phyloP scores from a whole-genome alignment of 1,284 basidiomycete genomes.

The Heimioporus retisporus region DNA sequence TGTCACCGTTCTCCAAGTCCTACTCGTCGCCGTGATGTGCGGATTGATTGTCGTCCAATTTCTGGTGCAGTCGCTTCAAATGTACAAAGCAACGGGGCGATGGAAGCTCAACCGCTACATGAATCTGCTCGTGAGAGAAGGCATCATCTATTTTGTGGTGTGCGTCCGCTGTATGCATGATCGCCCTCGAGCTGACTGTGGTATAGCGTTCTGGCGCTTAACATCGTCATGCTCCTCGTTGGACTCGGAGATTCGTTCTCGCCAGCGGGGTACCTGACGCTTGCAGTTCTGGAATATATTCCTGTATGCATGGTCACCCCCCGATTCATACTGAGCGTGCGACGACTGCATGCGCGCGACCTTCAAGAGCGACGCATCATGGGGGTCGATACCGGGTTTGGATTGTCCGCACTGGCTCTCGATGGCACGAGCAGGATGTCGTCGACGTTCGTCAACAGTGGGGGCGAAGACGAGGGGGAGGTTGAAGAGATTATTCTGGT shows the following conservation, averaged over 20 bases:
- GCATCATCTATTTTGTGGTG: neutral
- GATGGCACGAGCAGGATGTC: neutral
- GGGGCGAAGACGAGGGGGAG: neutral
- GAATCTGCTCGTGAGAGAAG: neutral
- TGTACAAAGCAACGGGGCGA: neutral
- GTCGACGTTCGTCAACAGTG: neutral
- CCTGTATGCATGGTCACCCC: no score
- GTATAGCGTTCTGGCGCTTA: neutral
- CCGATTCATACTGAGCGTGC: no score
- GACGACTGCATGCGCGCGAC: neutral
- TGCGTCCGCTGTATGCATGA: neutral
- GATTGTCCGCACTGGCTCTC: neutral
- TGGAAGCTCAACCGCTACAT: neutral
- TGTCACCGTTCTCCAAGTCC: no score
- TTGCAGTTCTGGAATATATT: no score
- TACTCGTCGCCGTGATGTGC: no score
- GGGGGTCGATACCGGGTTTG: neutral
- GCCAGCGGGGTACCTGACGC: no score
- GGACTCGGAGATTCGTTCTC: no score
- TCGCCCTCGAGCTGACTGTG: neutral
- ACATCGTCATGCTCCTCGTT: neutral
- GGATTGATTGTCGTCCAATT: no score
- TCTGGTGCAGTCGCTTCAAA: no score
- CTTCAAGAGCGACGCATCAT: neutral
- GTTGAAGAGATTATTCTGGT: no score